Conservation (phyloP, 2,329 filamentous ascomycete species). For the Pyricularia grisea region DNA sequence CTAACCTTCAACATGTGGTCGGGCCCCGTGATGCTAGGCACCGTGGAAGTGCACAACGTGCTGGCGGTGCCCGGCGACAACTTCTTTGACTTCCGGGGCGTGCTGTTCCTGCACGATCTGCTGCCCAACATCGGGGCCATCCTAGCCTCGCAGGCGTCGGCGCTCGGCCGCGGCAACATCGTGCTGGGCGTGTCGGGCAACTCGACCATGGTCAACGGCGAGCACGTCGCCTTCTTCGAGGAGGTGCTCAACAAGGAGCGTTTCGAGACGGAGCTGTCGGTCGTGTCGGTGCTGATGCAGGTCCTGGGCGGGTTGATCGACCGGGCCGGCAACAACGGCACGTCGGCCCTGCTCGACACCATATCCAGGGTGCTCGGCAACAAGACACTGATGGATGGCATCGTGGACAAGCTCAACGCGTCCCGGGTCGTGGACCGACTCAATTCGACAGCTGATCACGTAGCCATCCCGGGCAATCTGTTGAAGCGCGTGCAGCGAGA, state of each 20-base stretch:
- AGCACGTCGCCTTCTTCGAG: slow-evolving; percentile 34
- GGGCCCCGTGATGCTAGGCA: slow-evolving; percentile 28
- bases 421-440: neutral
- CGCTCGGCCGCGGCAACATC: slow-evolving; percentile 29
- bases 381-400: neutral
- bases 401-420: neutral
- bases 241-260: slow-evolving; percentile 28
- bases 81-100: slow-evolving; percentile 26
- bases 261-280: slow-evolving; percentile 24
- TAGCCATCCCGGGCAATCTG: neutral
- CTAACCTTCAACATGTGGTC: slow-evolving; percentile 33
- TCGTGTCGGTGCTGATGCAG: slow-evolving; percentile 27
- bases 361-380: neutral
- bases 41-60: slow-evolving; percentile 27
- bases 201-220: slow-evolving; percentile 27
- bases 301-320: slow-evolving; percentile 24
- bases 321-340: neutral
- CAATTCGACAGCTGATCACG: neutral
- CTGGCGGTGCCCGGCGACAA: slow-evolving; percentile 33
- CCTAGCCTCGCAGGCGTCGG: slow-evolving; percentile 23
- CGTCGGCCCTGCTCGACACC: neutral
- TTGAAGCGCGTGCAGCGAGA: neutral
- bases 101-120: slow-evolving; percentile 29
- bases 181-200: slow-evolving; percentile 31
- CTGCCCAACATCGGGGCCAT: slow-evolving; percentile 31